Evolutionary conservation across 345 rosid species (phyloP).

Genomic region (Sisymbrium altissimum): DNA sequence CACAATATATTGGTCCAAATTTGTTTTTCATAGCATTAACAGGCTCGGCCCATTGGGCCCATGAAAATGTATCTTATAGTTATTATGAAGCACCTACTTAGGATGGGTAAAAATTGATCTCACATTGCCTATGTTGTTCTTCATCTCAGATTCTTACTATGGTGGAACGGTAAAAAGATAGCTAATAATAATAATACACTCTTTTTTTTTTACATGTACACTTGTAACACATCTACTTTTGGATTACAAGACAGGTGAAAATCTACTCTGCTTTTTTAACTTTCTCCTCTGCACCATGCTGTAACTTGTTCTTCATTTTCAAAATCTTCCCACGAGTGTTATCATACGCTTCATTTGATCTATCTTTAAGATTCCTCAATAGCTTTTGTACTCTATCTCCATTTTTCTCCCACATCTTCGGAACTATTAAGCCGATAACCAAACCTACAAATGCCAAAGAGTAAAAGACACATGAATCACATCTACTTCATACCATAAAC

Average conservation of each 20-base stretch:
- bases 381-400: conserved; percentile 5
- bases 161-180: not conserved
- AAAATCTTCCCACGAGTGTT: conserved; percentile 5
- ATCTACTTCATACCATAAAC: not conserved
- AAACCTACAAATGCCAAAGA: not conserved
- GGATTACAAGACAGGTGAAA: not conserved
- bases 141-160: not conserved
- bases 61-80: not conserved
- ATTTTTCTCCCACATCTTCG: conserved; percentile 12
- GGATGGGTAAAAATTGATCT: too few species aligned
- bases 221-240: not conserved
- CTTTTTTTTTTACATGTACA: not conserved
- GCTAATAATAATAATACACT: not conserved
- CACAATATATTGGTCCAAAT: too few species aligned
- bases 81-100: too few species aligned
- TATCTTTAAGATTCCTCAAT: not conserved
- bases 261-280: conserved; percentile 4
- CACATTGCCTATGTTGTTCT: not conserved
- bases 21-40: too few species aligned
- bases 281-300: not conserved
- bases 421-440: conserved; percentile 5
- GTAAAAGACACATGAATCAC: not conserved
- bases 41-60: not conserved
- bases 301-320: conserved; percentile 4
- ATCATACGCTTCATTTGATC: not conserved